Base-by-base conservation (phyloP, 2,329 filamentous ascomycete species). In the Emydomyces testavorans region DNA sequence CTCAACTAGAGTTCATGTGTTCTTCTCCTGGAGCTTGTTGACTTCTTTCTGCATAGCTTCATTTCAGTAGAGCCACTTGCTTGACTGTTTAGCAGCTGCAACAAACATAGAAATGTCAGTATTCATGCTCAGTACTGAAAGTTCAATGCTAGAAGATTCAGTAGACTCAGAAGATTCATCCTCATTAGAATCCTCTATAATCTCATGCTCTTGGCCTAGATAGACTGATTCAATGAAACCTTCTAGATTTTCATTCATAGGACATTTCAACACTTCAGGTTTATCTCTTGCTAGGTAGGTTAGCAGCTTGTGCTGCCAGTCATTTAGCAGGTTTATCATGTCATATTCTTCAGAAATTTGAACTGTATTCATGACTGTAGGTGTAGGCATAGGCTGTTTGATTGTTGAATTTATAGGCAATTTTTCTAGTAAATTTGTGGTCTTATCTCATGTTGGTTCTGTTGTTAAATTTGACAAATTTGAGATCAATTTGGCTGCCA, bases 1-100 rank as follows among this genome's bases (percentile, higher is more conserved):
- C 24, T 45, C 28, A 6, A 45, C 42, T 10, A 34, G 8, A 8
- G 16, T 34, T 10, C n/a, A 45, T 6, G 31, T 35, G 16, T 20
- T 20, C 28, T 44, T 44, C n/a, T 29, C 28, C 4, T 28, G 11
- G 4, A 34, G 18, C 11, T n/a, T 26, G 3, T 35, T 20, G 15
- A 44, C 24, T 36, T 45, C 42, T 11, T 35, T n/a, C 8, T 15
- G 15, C 11, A 45, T 45, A 34, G 42, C 42, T 21, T 45, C n/a
- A 4, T 34, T 13, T 28, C 42, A 45, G 21, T 35, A 20, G 8
- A 4, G 26, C 24, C 31, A 21, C 6, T 45, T 28, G 2, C n/a
- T n/a, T 15, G 42, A 45, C 4, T n/a, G 26, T 34, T 34, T 21
- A 2, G 28, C 42, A 2, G 35, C 42, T n/a, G 24, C 18, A 6